Evolutionary conservation across 148 eudicot genomes (phyloP), one percentile per base, ranked within the genome.

Genomic region (Cornus kousa): DNA sequence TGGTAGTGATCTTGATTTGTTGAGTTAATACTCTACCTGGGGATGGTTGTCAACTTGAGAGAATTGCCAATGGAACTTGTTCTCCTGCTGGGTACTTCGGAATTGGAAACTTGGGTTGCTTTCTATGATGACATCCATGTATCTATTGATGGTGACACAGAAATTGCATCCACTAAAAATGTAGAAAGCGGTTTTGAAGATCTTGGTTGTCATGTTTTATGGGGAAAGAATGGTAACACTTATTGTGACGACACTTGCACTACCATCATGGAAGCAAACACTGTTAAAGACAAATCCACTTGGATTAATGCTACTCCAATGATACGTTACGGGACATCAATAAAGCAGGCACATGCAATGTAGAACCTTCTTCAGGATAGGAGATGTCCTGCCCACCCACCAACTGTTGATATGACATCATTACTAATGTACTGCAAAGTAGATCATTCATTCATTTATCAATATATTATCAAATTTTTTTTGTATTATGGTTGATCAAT

Each of bases 71-170:
- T 71, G 98, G 94, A 88, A 98, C 87, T n/a, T 89, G 91, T 84
- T 96, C 98, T 66, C 94, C 94, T 77, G 99, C 99, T 75, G 99
- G 97, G 57, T 97, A 96, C 66, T 92, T 94, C 95, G 99, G 99
- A 32, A 98, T 96, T 74, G 99, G 98, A 74, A 96, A 96, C 88
- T 91, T 96, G n/a, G 79, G 94, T 96, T 85, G 98, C 98, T 59
- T 89, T 96, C 75, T 93, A 96, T 72, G 99, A 96, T 77, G 99
- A 96, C 77, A 96, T 93, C 67, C 98, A 96, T 84, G 94, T 96
- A 16, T 93, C 99, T 31, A 96, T 96, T 80, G 98, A 96, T 39
- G 99, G 98, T 84, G 91, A 85, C 91, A 96, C 99, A 4, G 98
- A 96, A 65, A 96, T 96, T 83, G 92, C 99, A 43, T 96, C 94